phyloP scores from a whole-genome alignment of 345 rosid species.

The Gossypium australe region DNA sequence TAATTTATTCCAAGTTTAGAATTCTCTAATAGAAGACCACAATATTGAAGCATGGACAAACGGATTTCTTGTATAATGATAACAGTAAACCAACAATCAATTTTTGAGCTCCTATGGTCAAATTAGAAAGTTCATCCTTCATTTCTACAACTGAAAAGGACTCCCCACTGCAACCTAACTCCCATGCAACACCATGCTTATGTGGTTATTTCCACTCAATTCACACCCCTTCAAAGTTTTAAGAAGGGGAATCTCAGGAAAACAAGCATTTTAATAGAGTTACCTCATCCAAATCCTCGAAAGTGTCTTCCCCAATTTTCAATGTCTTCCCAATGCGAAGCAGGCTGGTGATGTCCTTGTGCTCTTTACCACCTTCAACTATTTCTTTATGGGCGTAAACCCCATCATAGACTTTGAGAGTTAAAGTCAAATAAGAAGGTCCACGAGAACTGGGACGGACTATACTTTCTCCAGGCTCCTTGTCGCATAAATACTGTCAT shows the following conservation, averaged over 20 bases:
- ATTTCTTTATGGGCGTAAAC: slow-evolving; percentile 94
- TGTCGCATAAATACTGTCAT: slow-evolving; percentile 70
- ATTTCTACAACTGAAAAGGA: not conserved
- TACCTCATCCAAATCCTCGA: slow-evolving; percentile 98
- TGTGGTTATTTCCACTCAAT: not conserved
- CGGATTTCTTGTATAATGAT: not conserved
- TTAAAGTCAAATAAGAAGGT: slow-evolving; percentile 77
- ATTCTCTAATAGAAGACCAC: not conserved
- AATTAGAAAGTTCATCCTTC: not conserved
- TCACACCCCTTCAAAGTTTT: not conserved
- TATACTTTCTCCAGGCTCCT: slow-evolving; percentile 94
- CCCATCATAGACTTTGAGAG: slow-evolving; percentile 78
- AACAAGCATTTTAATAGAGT: slow-evolving; percentile 2
- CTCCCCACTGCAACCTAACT: not conserved
- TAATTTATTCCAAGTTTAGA: not conserved
- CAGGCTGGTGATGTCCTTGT: slow-evolving; percentile 64
- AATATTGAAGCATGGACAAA: not conserved
- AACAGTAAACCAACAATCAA: not conserved
- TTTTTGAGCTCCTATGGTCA: not conserved
- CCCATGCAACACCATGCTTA: not conserved
- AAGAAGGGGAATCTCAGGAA: not conserved
- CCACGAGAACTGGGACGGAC: slow-evolving; percentile 94
- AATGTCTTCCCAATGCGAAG: slow-evolving; percentile 91
- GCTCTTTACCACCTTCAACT: slow-evolving; percentile 85
- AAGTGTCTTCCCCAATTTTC: slow-evolving; percentile 93